Evolutionary conservation across 2,329 filamentous ascomycete genomes (phyloP), one percentile per base, ranked within the genome.

Genomic region (Phyllosticta capitalensis): DNA sequence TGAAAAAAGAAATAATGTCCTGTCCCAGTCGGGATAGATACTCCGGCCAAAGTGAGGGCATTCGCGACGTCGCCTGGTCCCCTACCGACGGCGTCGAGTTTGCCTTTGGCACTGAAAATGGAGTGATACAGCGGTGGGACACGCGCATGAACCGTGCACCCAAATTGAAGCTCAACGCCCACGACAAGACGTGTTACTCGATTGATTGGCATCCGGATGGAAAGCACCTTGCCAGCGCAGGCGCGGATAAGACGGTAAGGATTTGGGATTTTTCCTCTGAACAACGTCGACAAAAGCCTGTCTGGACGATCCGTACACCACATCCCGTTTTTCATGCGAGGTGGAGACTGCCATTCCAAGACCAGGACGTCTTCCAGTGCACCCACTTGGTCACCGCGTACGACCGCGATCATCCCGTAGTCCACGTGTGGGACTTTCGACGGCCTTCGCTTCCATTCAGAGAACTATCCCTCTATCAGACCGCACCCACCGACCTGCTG

Each of bases 181-280:
- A 87, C 67, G 79, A 83, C 64, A 79, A 78, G 62, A 77, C 76
- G 4, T 86, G 83, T 71, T 83, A 80, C 62, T 78, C 82, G 5
- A 79, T 87, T 38, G 84, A 87, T 67, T 87, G 83, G 83, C 84
- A 87, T 66, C 84, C 84, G 1, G 83, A 86, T 65, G 84, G 84
- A 6, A 85, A 81, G 66, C 82, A 86, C 67, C 73, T 87, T 9
- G 77, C 83, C 58, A 86, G 82, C 64, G 83, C 81, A n/a, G 79
- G 84, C 56, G 76, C 79, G 21, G 84, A 87, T 68, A 81, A 80
- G 61, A 81, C 81, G 28, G 79, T 86, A 63, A 82, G 82, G 67
- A 78, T 86, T 26, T 87, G 84, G 82, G 83, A 86, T 67, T 81
- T 86, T 60, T 82, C 81, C 3, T 72, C 76, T 1, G 76, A 79